Conservation (phyloP, 306 rosid genomes). For the Echinosophora koreensis region DNA sequence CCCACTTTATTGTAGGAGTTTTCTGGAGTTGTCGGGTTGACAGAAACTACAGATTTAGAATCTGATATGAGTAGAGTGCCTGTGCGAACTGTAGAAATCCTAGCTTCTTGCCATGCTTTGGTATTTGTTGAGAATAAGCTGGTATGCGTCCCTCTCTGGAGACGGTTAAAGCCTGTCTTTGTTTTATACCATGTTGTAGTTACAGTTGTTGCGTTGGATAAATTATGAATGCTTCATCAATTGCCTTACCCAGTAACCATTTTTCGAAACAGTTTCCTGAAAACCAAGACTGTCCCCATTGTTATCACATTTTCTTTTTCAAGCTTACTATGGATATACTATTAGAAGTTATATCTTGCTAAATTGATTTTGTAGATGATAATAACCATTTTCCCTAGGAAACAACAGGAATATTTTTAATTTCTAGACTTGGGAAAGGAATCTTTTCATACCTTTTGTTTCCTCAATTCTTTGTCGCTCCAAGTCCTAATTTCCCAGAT, state of each 20-base stretch:
- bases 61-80: constrained; percentile 76
- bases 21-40: constrained; percentile 85
- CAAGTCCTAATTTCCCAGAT: constrained; percentile 17
- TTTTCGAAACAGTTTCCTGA: constrained; percentile 35
- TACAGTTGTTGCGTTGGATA: too few relatives aligned
- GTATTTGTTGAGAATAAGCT: constrained; percentile 97
- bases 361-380: constrained; percentile 1
- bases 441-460: constrained; percentile 10
- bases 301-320: constrained; percentile 8
- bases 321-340: neutral
- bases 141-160: constrained; percentile 59
- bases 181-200: constrained; percentile 17
- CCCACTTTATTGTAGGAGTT: constrained; percentile 71
- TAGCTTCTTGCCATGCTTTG: constrained; percentile 98
- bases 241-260: neutral
- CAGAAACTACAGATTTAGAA: constrained; percentile 68
- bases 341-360: constrained; percentile 3
- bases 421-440: constrained; percentile 14
- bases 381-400: constrained; percentile 23
- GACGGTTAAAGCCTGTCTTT: constrained; percentile 28
- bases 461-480: constrained; percentile 27
- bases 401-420: neutral
- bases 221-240: too few relatives aligned
- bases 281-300: neutral
- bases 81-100: constrained; percentile 78